phyloP scores from a whole-genome alignment of 2,329 filamentous ascomycete genomes.

The Escovopsis sp. region DNA sequence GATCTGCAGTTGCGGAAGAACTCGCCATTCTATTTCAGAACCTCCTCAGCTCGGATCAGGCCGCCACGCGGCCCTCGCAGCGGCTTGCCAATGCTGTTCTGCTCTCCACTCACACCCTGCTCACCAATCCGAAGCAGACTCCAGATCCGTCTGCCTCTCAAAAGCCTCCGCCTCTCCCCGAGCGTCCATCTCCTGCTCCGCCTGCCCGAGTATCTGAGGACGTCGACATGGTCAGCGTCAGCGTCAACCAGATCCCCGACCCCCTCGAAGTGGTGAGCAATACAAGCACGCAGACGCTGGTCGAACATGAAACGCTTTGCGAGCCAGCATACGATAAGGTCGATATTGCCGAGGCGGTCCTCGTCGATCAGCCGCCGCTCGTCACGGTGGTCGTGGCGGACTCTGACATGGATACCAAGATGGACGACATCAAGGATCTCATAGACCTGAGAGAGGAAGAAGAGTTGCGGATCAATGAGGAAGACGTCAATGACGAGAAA shows the following conservation, averaged over 20 bases:
- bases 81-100: conserved; percentile 70
- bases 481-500: background rate
- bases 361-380: conserved; percentile 9
- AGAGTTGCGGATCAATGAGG: background rate
- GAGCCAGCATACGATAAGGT: conserved; percentile 22
- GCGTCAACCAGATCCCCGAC: conserved; percentile 15
- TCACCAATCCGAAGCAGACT: conserved; percentile 16
- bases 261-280: conserved; percentile 27
- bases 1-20: conserved; percentile 51
- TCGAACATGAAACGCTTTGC: conserved; percentile 24
- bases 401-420: conserved; percentile 9
- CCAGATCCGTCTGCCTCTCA: conserved; percentile 10
- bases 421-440: conserved; percentile 6
- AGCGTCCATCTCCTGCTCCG: conserved; percentile 27
- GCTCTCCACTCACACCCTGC: conserved; percentile 31
- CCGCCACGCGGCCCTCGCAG: conserved; percentile 54
- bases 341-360: conserved; percentile 8
- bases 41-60: conserved; percentile 47
- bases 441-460: background rate
- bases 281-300: conserved; percentile 36
- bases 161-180: conserved; percentile 33
- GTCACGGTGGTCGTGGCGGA: background rate
- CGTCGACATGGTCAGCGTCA: conserved; percentile 19
- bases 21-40: conserved; percentile 54
- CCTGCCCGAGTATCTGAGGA: conserved; percentile 17